Base-by-base conservation (phyloP, 2,329 filamentous ascomycete genomes). In the Alternaria sp. region DNA sequence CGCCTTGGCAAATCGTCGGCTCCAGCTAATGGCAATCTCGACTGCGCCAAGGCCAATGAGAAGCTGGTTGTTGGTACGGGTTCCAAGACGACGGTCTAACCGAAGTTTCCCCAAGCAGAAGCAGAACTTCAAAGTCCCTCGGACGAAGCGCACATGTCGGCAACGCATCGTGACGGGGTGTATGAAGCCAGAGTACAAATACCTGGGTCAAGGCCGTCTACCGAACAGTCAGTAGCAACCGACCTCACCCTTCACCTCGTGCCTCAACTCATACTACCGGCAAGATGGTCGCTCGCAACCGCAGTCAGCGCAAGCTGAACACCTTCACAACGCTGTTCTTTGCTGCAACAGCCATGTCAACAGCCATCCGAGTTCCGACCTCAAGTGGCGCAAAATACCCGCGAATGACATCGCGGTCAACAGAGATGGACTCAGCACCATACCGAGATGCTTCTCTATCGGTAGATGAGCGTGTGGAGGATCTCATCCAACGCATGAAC, bases 401-500 rank as follows among this genome's bases (percentile, higher is more conserved):
- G n/a, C 55, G 59, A 14, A 30, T 63, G 41, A 28, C 50, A 23
- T 25, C 56, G 20, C 54, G 65, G 10, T 64, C 61, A 12, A 28
- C 63, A 26, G 55, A 63, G 26, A 64, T 58, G 55, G 64, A 70
- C 43, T 60, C 59, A 1, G 49, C 75, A 6, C 78, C 77, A 20
- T 80, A 80, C 67, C 76, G 74, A 15, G 65, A 83, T 73, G 71
- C 80, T 1, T 79, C 77, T 0, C 74, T 80, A 14, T 78, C 80
- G 45, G 77, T 84, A 45, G 81, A 84, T 45, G 81, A 82, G n/a
- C 79, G 83, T 47, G 80, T 85, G 8, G 81, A 84, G 23, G 83
- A 85, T 60, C 78, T 85, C 5, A 49, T 78, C 20, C 59, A 70
- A 5, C 80, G 83, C 10, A 85, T 85, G 84, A 84, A 80, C 0